Evolutionary conservation across 1,139 yeast genomes (phyloP).

Genomic region (Debaryomycetaceae sp.): DNA sequence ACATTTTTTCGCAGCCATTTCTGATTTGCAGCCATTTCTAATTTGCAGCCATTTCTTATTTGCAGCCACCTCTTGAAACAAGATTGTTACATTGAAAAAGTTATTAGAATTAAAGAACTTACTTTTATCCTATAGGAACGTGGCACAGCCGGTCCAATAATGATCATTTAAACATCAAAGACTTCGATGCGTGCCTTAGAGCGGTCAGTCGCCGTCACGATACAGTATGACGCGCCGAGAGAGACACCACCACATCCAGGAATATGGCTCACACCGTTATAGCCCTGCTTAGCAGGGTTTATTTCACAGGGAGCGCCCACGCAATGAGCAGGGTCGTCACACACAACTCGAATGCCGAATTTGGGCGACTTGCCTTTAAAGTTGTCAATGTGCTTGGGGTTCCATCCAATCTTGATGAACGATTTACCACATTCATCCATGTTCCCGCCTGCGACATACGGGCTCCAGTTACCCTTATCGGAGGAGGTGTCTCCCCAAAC

Average conservation of each 20-base stretch:
- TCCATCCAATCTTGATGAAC: constrained; percentile 80
- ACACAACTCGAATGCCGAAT: constrained; percentile 64
- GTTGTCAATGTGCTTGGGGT: constrained; percentile 67
- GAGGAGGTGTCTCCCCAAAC: constrained; percentile 66
- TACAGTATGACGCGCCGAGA: constrained; percentile 62
- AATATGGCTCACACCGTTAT: constrained; percentile 40
- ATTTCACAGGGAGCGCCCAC: constrained; percentile 70
- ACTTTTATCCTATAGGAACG: not conserved
- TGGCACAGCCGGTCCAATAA: not conserved
- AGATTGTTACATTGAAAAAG: too few species aligned
- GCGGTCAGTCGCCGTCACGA: constrained; percentile 61
- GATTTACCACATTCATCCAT: constrained; percentile 60
- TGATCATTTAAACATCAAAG: constrained; percentile 21
- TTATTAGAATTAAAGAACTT: too few species aligned
- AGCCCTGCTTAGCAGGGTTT: constrained; percentile 53
- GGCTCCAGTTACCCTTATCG: constrained; percentile 84
- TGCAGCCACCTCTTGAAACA: constrained; percentile 2
- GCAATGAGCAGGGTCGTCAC: constrained; percentile 60
- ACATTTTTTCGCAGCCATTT: too few species aligned
- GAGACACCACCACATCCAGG: constrained; percentile 38
- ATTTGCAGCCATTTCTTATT: not conserved
- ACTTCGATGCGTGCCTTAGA: constrained; percentile 66
- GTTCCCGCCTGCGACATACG: constrained; percentile 87
- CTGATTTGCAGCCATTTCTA: too few species aligned
- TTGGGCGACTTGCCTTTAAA: constrained; percentile 46